Conservation (phyloP, 768 basidiomycete genomes). For the Galerina marginata region DNA sequence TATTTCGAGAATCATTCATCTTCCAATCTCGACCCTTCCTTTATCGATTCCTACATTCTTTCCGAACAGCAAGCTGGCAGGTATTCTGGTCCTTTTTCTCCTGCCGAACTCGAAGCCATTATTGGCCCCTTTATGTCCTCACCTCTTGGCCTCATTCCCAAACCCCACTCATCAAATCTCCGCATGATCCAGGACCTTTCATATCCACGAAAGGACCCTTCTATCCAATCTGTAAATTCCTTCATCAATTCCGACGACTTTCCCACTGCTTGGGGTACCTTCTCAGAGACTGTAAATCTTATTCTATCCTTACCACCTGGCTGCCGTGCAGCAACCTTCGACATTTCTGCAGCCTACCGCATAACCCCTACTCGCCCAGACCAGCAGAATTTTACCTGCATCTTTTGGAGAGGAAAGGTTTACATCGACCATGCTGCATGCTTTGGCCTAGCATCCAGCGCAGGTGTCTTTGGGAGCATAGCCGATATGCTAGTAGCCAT, state of each 20-base stretch:
- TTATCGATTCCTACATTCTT: constrained; percentile 38
- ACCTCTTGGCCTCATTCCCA: constrained; percentile 46
- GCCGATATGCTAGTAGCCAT: constrained; percentile 38
- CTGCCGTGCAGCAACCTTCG: constrained; percentile 40
- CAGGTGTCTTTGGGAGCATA: constrained; percentile 36
- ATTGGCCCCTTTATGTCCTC: constrained; percentile 48
- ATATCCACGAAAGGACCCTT: constrained; percentile 28
- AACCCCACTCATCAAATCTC: constrained; percentile 28
- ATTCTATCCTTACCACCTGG: constrained; percentile 38
- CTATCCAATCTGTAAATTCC: constrained; percentile 33
- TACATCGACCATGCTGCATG: constrained; percentile 37
- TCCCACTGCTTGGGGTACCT: constrained; percentile 44
- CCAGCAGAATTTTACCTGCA: constrained; percentile 36
- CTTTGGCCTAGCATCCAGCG: constrained; percentile 35
- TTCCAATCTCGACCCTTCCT: constrained; percentile 27
- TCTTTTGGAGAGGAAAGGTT: constrained; percentile 37
- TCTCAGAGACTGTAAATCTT: constrained; percentile 26
- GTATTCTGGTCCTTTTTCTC: constrained; percentile 36
- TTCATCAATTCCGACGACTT: constrained; percentile 36
- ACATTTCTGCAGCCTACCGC: constrained; percentile 45
- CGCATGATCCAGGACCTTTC: constrained; percentile 37
- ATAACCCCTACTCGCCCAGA: constrained; percentile 37
- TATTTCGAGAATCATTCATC: constrained; percentile 42
- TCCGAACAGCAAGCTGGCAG: constrained; percentile 33
- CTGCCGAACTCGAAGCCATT: constrained; percentile 28